Conservation (phyloP, 768 basidiomycete genomes). For the Aureoboletus auriporus region DNA sequence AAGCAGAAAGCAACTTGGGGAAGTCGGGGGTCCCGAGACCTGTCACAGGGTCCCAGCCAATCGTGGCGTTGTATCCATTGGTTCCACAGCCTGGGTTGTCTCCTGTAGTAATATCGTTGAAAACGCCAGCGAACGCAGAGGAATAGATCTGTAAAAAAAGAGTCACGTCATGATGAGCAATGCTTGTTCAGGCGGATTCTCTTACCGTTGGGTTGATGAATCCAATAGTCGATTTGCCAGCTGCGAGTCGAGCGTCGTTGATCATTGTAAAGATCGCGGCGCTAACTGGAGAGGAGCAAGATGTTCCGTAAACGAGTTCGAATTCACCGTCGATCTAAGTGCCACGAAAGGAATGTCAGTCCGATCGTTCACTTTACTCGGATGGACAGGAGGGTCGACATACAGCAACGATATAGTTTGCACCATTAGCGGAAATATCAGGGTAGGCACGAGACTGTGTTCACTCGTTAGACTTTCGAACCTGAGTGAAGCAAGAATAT, state of each 20-base stretch:
- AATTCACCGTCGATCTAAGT: slow-evolving; percentile 18
- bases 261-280: slow-evolving; percentile 31
- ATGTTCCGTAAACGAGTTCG: slow-evolving; percentile 25
- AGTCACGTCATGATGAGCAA: background rate
- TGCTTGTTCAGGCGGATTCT: slow-evolving; percentile 18
- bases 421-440: slow-evolving; percentile 36
- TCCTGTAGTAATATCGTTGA: slow-evolving; percentile 21
- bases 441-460: slow-evolving; percentile 32
- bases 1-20: slow-evolving; percentile 40
- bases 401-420: slow-evolving; percentile 25
- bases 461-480: slow-evolving; percentile 30
- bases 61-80: slow-evolving; percentile 19
- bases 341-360: background rate
- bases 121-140: slow-evolving; percentile 6
- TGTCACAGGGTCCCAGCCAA: slow-evolving; percentile 32
- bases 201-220: slow-evolving; percentile 46
- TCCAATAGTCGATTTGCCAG: slow-evolving; percentile 28
- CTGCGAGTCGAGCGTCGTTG: slow-evolving; percentile 32
- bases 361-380: background rate
- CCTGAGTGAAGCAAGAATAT: slow-evolving; percentile 11
- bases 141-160: slow-evolving; percentile 15
- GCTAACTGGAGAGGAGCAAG: slow-evolving; percentile 26
- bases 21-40: slow-evolving; percentile 45
- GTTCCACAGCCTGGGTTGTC: slow-evolving; percentile 28
- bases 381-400: background rate